Conservation (phyloP, 208 protist genomes). For the Leishmania tropica region DNA sequence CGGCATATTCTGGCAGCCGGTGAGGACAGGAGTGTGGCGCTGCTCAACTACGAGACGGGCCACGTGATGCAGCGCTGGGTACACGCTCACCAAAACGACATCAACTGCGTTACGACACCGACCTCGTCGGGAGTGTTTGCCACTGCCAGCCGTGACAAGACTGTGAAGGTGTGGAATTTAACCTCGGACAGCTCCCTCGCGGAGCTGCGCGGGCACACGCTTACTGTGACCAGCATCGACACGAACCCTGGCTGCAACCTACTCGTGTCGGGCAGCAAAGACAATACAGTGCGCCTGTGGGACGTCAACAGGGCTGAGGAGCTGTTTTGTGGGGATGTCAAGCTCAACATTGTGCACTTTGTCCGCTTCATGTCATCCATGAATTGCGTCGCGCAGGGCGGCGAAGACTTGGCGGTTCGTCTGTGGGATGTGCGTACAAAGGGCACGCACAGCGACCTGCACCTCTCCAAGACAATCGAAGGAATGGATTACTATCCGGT, state of each 20-base stretch:
- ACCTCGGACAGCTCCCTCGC: slow-evolving; percentile 38
- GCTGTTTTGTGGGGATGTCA: slow-evolving; percentile 66
- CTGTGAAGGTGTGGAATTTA: slow-evolving; percentile 70
- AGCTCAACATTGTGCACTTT: slow-evolving; percentile 80
- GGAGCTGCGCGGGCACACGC: slow-evolving; percentile 55
- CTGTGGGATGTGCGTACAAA: slow-evolving; percentile 73
- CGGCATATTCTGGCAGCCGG: slow-evolving; percentile 54
- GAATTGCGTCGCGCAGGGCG: slow-evolving; percentile 70
- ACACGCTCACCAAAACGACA: slow-evolving; percentile 53
- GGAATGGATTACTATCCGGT: slow-evolving; percentile 71
- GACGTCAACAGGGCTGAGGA: slow-evolving; percentile 55
- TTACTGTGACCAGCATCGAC: slow-evolving; percentile 63
- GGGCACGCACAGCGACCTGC: slow-evolving; percentile 32
- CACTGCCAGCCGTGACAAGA: slow-evolving; percentile 59
- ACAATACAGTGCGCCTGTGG: slow-evolving; percentile 83
- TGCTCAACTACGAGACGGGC: slow-evolving; percentile 72
- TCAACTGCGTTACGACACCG: slow-evolving; percentile 66
- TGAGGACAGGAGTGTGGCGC: slow-evolving; percentile 60
- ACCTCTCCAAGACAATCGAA: slow-evolving; percentile 50
- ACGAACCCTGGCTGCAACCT: slow-evolving; percentile 31
- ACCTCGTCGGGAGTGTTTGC: slow-evolving; percentile 49
- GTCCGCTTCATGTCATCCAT: slow-evolving; percentile 59
- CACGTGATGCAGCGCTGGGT: slow-evolving; percentile 59
- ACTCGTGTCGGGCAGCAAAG: slow-evolving; percentile 71
- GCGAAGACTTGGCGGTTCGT: slow-evolving; percentile 67